These are phyloP conservation scores for Voacanga thouarsii DNA, from an alignment of 257 asterid species.

Conservation along the genomic window DNA sequence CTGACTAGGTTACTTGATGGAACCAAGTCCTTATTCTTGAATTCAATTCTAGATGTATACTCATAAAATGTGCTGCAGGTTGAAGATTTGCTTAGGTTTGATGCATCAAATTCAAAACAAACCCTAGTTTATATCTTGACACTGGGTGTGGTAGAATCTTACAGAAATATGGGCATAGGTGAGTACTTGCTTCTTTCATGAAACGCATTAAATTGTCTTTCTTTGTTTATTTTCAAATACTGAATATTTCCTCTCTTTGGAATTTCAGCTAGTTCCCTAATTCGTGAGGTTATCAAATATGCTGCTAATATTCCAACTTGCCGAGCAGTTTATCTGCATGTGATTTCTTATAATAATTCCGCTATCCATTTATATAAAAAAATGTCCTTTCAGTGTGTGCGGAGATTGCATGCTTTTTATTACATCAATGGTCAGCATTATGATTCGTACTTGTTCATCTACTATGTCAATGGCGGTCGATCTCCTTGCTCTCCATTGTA, in stretches of 20 bases:
- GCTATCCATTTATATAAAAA: constrained; percentile 90
- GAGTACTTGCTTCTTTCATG: constrained; percentile 24
- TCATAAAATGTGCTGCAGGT: constrained; percentile 35
- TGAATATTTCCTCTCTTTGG: constrained; percentile 26
- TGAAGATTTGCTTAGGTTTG: constrained; percentile 73
- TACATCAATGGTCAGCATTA: constrained; percentile 75
- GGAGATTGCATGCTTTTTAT: constrained; percentile 73
- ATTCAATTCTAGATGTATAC: not conserved
- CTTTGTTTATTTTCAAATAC: constrained; percentile 5
- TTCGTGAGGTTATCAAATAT: constrained; percentile 73
- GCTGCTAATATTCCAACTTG: constrained; percentile 68
- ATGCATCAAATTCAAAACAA: constrained; percentile 63
- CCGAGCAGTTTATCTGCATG: constrained; percentile 90
- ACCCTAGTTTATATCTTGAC: constrained; percentile 82
- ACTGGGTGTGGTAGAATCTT: constrained; percentile 83
- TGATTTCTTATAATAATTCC: constrained; percentile 86
- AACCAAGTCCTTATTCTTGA: not conserved
- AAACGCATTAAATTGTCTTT: constrained; percentile 14
- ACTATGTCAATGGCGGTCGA: constrained; percentile 88
- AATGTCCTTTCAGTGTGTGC: constrained; percentile 77
- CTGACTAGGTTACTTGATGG: not conserved
- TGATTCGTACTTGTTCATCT: constrained; percentile 90
- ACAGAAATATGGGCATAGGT: constrained; percentile 88
- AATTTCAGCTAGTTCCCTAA: constrained; percentile 77
- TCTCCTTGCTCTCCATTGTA: constrained; percentile 96